phyloP scores from a whole-genome alignment of 2,329 filamentous ascomycete genomes.

The Cladosporium sp. region DNA sequence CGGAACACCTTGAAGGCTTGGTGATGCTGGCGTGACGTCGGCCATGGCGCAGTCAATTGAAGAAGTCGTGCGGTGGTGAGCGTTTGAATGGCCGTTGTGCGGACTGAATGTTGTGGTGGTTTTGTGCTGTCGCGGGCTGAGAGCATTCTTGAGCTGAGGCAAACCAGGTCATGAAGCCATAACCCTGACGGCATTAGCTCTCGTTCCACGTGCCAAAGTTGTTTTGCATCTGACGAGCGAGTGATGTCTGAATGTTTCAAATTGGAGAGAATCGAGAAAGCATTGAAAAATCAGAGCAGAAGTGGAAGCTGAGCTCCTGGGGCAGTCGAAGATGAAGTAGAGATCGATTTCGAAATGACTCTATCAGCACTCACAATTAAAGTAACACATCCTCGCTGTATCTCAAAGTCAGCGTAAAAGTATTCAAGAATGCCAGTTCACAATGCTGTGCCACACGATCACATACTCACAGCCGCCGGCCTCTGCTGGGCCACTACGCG shows the following conservation, averaged over 20 bases:
- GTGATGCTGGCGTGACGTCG: not conserved
- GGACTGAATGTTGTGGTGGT: not conserved
- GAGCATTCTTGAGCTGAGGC: not conserved
- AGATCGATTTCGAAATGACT: not conserved
- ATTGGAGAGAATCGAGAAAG: not conserved
- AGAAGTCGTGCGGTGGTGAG: not conserved
- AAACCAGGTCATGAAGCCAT: not conserved
- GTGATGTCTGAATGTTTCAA: not conserved
- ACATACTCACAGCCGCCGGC: not conserved
- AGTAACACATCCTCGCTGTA: not conserved
- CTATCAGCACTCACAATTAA: not conserved
- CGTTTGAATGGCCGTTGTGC: not conserved
- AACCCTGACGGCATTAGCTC: not conserved
- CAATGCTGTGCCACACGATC: not conserved
- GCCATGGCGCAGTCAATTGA: not conserved
- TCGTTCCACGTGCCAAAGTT: not conserved
- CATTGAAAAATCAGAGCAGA: not conserved
- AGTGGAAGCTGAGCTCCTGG: not conserved
- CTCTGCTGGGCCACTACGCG: no score
- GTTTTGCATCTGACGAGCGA: not conserved
- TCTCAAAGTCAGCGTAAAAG: not conserved
- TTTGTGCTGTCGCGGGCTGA: not conserved
- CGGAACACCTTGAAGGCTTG: not conserved
- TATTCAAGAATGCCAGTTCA: not conserved
- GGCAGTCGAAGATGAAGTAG: not conserved